Conservation (phyloP, 1,284 basidiomycete genomes). For the Rhodotorula sp. region DNA sequence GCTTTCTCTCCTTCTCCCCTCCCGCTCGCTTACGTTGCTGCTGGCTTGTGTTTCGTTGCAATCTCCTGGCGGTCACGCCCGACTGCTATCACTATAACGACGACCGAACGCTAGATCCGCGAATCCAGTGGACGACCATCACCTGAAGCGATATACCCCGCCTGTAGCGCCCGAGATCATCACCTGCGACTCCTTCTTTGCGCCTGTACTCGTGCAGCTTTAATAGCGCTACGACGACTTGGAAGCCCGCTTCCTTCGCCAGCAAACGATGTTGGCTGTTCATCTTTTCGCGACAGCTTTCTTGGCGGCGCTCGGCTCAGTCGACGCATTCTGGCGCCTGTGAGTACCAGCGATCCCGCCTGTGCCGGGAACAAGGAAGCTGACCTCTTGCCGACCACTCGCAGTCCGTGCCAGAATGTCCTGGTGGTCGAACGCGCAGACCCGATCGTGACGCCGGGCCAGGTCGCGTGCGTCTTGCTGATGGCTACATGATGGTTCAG, state of each 20-base stretch:
- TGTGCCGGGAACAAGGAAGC: neutral
- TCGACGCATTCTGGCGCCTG: conserved; percentile 32
- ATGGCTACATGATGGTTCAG: conserved; percentile 41
- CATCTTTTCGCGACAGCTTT: conserved; percentile 1
- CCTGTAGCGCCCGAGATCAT: neutral
- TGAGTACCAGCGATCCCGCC: neutral
- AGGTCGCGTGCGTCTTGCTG: conserved; percentile 47
- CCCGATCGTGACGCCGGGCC: conserved; percentile 54
- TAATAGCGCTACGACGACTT: neutral
- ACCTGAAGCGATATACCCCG: no score
- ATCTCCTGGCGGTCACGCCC: no score
- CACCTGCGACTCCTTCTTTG: no score
- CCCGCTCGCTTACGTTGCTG: no score
- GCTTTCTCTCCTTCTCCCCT: no score
- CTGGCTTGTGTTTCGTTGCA: no score
- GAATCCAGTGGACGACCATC: no score
- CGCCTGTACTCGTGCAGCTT: no score
- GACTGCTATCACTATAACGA: no score
- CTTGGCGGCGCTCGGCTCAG: neutral
- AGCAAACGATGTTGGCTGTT: neutral
- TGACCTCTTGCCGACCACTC: neutral
- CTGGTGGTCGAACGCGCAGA: conserved; percentile 52
- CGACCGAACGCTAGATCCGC: no score
- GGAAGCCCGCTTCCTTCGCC: no score
- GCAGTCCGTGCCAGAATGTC: conserved; percentile 22